Percentiles rank a stretch among this genome's conserved stretches.
Conservation (phyloP, 2,329 filamentous ascomycete species). For the Didymellaceae sp. region DNA sequence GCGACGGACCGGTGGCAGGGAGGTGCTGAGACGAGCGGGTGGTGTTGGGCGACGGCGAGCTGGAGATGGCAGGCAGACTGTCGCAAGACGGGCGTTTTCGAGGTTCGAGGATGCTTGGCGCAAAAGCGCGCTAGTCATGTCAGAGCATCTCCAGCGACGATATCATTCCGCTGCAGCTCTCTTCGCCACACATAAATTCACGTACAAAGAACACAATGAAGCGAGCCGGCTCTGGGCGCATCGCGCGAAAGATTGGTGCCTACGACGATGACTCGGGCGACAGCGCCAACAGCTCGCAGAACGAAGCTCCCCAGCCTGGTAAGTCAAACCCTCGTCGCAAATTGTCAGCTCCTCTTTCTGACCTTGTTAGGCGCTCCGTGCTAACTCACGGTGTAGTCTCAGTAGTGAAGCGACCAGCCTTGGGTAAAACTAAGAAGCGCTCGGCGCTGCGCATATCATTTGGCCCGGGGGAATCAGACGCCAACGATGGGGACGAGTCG, state of each 20-base stretch:
- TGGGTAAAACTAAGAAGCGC: constrained; percentile 69
- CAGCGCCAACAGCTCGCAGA: constrained; percentile 38
- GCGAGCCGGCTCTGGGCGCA: constrained; percentile 64
- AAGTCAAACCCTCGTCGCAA: constrained; percentile 34
- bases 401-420: constrained; percentile 60
- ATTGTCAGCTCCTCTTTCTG: constrained; percentile 35
- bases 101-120: constrained; percentile 22
- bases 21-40: not conserved
- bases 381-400: constrained; percentile 56
- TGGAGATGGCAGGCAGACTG: no score
- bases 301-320: constrained; percentile 51
- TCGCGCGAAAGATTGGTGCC: constrained; percentile 78
- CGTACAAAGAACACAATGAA: constrained; percentile 55
- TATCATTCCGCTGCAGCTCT: not conserved
- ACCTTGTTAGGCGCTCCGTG: constrained; percentile 47
- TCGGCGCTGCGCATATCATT: constrained; percentile 80
- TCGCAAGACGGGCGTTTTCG: constrained; percentile 22
- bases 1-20: constrained; percentile 1
- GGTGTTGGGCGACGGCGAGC: constrained; percentile 2
- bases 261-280: constrained; percentile 63
- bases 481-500: constrained; percentile 59
- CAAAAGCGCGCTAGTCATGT: constrained; percentile 16
- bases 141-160: no score
- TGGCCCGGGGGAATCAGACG: constrained; percentile 64
- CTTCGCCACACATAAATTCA: not conserved